These are phyloP conservation scores for Fomitopsis schrenkii DNA, from an alignment of 1,284 basidiomycete genomes.

Conservation along the genomic window DNA sequence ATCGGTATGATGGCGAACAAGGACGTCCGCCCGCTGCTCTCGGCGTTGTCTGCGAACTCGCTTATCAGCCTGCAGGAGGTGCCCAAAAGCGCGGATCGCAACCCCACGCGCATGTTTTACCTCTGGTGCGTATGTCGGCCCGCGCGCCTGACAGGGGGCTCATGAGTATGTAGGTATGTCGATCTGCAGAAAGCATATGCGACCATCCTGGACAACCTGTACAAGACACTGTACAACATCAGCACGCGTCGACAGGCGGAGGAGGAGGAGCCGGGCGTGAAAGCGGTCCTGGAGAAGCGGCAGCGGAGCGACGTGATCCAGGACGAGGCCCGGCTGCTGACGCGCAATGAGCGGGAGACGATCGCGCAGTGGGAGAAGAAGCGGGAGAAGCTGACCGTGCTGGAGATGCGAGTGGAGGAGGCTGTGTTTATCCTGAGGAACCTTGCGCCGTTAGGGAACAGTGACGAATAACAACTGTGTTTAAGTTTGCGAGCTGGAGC, in stretches of 20 bases:
- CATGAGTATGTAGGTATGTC: conserved; percentile 56
- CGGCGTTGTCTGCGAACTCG: conserved; percentile 74
- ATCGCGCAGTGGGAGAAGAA: conserved; percentile 66
- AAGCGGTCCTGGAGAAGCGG: conserved; percentile 72
- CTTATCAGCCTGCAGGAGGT: conserved; percentile 90
- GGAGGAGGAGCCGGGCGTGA: conserved; percentile 57
- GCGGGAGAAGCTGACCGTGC: conserved; percentile 65
- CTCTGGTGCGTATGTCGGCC: conserved; percentile 57
- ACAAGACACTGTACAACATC: conserved; percentile 88
- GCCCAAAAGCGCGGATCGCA: conserved; percentile 82
- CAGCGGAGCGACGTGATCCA: conserved; percentile 78
- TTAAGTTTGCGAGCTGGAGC: not conserved
- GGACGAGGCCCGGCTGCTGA: conserved; percentile 59
- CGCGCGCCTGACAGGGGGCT: not conserved
- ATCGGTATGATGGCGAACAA: conserved; percentile 89
- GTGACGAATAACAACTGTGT: conserved; percentile 20
- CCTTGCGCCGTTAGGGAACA: conserved; percentile 35
- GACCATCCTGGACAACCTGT: conserved; percentile 69
- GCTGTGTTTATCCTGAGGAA: conserved; percentile 84
- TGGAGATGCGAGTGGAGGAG: conserved; percentile 81
- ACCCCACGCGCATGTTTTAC: conserved; percentile 82
- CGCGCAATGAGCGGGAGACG: conserved; percentile 67
- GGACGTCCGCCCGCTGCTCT: conserved; percentile 80
- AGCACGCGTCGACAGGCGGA: conserved; percentile 69
- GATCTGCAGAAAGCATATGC: conserved; percentile 81